Base-by-base conservation (phyloP, 2,329 filamentous ascomycete genomes). In the Trichoderma guizhouense region DNA sequence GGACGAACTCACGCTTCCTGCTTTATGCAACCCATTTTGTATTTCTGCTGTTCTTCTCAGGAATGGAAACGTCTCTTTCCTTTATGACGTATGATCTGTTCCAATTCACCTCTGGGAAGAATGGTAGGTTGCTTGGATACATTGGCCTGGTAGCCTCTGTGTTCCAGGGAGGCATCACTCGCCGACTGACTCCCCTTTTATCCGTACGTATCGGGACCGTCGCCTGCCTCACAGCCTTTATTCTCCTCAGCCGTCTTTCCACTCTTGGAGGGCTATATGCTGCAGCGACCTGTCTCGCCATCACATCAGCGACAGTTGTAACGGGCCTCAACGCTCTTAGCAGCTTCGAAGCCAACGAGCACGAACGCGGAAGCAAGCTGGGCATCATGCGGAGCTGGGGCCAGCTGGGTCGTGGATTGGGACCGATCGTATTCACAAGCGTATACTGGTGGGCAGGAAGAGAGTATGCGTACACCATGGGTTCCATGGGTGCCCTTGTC, bases 1-100 rank as follows among this genome's bases (percentile, higher is more conserved):
- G 92, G 72, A 97, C 93, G 3, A 98, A 98, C 82, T 94, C 92
- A 4, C 94, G 96, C 76, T 83, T 89, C 34, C 80, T 97, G 14
- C 89, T 99, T 61, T 98, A 98, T 79, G 83, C 91, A 1, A 91
- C 93, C 0, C 96, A 99, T 82, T 92, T 98, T 78, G 84, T 91
- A 61, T 99, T 99, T 82, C 90, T 99, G 72, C 90, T 99, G 14
- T 97, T 97, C 83, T 99, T 99, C 83, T 97, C 94, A 2, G 96
- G 96, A 73, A 95, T 99, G 92, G 96, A 99, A 80, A 98, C 97
- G 81, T 97, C 94, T 1, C 88, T 99, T 3, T 95, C 96, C 0
- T 99, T 99, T 81, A 95, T 99, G 90, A 98, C 95, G 0, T 97
- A 96, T 77, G 95, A 97, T 68, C 88, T 99, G 58, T 98, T 98